Evolutionary conservation across 164 flowering plant species (phyloP).

Genomic region (Sextonia rubra): DNA sequence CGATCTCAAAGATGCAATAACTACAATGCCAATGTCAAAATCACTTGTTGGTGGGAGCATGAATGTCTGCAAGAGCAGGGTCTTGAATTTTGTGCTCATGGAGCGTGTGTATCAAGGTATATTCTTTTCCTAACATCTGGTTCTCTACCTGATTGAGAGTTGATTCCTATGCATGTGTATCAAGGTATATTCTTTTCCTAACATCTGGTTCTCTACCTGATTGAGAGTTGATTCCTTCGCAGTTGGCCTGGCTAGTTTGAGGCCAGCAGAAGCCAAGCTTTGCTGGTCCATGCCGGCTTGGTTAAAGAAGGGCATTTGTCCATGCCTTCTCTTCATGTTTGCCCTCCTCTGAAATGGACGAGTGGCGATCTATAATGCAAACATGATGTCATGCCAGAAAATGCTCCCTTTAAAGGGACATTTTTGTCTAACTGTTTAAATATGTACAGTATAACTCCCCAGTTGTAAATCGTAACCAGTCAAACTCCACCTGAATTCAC

Average conservation of each 20-base stretch:
- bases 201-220: neutral
- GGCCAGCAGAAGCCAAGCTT: neutral
- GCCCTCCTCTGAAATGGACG: neutral
- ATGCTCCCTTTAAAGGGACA: neutral
- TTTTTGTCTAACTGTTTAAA: neutral
- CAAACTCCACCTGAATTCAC: neutral
- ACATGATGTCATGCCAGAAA: neutral
- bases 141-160: neutral
- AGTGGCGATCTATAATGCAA: no score
- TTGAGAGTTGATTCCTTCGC: neutral
- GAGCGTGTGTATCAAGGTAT: conserved; percentile 73
- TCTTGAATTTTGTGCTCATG: conserved; percentile 41
- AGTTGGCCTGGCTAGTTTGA: neutral
- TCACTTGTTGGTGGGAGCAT: conserved; percentile 76
- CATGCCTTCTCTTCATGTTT: neutral
- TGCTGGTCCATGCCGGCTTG: neutral
- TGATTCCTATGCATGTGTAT: no score
- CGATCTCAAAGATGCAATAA: conserved; percentile 49
- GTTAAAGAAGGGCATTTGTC: neutral
- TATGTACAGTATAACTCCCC: neutral
- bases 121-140: conserved; percentile 4
- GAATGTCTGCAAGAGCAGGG: conserved; percentile 67
- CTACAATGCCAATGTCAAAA: conserved; percentile 49
- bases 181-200: conserved; percentile 49
- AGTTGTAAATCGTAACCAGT: neutral